Evolutionary conservation across 257 asterid genomes (phyloP).

Genomic region (Ballota nigra): DNA sequence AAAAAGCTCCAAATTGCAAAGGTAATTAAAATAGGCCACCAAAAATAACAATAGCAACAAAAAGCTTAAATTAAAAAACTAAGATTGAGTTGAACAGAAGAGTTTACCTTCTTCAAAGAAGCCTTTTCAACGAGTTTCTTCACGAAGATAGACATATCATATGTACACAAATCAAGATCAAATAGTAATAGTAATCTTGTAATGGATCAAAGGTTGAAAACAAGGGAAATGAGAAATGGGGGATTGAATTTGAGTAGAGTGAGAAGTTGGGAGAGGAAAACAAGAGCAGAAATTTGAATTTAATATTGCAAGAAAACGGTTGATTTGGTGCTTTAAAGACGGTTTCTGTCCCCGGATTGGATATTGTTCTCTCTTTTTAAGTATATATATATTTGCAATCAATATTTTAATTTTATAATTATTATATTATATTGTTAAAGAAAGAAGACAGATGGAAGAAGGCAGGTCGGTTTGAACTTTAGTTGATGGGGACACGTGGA

Average conservation of each 20-base stretch:
- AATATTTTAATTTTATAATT: not conserved
- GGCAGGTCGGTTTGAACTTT: constrained; percentile 33
- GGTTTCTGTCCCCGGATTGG: constrained; percentile 27
- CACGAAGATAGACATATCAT: constrained; percentile 46
- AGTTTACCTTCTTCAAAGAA: constrained; percentile 72
- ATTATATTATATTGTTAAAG: no score
- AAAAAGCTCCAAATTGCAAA: constrained; percentile 2
- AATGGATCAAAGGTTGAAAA: constrained; percentile 17
- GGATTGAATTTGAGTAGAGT: constrained; percentile 9
- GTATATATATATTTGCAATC: no score
- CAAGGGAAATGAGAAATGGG: constrained; percentile 9
- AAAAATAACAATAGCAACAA: not conserved
- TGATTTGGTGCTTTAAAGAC: constrained; percentile 23
- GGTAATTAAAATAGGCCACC: not conserved
- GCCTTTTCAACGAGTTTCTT: constrained; percentile 93
- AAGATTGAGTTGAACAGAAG: not conserved
- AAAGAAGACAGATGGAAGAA: constrained; percentile 20
- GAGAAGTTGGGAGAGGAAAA: constrained; percentile 16
- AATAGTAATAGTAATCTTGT: not conserved
- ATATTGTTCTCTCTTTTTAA: no score
- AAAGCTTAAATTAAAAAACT: not conserved
- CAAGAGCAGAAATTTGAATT: constrained; percentile 1
- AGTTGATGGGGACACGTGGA: constrained; percentile 59
- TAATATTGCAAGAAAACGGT: constrained; percentile 33
- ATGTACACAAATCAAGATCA: constrained; percentile 13